A percentile compares a stretch with the other conserved stretches of the same genome.
phyloP scores from a whole-genome alignment of 805 yeast species.

The Nakazawaea pomicola region DNA sequence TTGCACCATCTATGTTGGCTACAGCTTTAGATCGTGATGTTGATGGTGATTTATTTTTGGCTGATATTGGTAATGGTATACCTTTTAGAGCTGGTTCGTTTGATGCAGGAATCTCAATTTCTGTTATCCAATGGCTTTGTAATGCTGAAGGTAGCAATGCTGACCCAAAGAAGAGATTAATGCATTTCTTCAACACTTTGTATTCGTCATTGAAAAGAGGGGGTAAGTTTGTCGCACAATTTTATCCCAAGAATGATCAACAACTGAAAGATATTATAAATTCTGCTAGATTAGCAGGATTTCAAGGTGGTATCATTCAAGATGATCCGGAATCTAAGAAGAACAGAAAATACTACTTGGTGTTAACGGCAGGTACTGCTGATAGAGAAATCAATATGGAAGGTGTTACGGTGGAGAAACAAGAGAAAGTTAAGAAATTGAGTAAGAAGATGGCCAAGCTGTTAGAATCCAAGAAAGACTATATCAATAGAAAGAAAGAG shows the following conservation, averaged over 20 bases:
- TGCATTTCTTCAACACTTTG: conserved; percentile 80
- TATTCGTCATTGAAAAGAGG: conserved; percentile 87
- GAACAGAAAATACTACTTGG: conserved; percentile 86
- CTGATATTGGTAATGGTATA: conserved; percentile 90
- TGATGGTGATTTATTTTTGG: conserved; percentile 87
- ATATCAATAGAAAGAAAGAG: conserved; percentile 86
- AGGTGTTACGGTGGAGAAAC: conserved; percentile 77
- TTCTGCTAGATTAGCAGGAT: conserved; percentile 92
- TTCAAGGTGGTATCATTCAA: conserved; percentile 90
- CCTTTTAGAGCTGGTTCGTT: conserved; percentile 96
- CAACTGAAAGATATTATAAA: conserved; percentile 74
- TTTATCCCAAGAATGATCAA: conserved; percentile 86
- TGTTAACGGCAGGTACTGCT: conserved; percentile 80
- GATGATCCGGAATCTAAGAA: conserved; percentile 93
- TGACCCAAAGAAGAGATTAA: conserved; percentile 79
- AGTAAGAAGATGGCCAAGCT: conserved; percentile 46
- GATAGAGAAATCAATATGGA: conserved; percentile 70
- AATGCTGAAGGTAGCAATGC: conserved; percentile 82
- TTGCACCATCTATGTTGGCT: conserved; percentile 92
- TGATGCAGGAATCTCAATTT: conserved; percentile 92
- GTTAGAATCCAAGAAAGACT: conserved; percentile 73
- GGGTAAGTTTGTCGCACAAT: conserved; percentile 96
- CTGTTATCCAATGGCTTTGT: conserved; percentile 97
- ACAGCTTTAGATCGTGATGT: conserved; percentile 89
- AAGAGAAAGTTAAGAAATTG: conserved; percentile 32